These are phyloP conservation scores for Sclerotinia minor DNA, from an alignment of 2,329 filamentous ascomycete species.

Conservation along the genomic window DNA sequence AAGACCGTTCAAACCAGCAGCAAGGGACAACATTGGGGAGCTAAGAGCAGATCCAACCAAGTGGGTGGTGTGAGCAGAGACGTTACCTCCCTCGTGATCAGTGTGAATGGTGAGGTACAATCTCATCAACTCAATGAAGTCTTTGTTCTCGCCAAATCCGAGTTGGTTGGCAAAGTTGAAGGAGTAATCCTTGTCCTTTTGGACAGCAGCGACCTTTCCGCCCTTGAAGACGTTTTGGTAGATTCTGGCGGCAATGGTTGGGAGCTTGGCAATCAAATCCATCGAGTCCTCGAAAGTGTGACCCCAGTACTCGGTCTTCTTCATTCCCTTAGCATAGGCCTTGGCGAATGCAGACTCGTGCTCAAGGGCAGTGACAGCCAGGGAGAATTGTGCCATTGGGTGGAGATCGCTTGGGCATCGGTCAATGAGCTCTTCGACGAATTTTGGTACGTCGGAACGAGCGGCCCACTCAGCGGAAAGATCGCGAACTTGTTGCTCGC, in stretches of 20 bases:
- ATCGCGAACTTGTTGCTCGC: constrained; percentile 96
- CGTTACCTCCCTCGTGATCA: constrained; percentile 99
- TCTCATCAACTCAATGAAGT: constrained; percentile 98
- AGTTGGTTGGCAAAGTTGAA: constrained; percentile 99
- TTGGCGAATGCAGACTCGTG: constrained; percentile 97
- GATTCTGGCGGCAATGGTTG: constrained; percentile 96
- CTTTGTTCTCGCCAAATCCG: constrained; percentile 89
- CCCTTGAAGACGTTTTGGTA: constrained; percentile 99
- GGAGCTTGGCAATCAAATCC: constrained; percentile 99
- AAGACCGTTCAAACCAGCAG: constrained; percentile 96
- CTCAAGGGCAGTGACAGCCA: constrained; percentile 97
- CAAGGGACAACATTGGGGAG: constrained; percentile 95
- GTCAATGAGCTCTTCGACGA: constrained; percentile 99
- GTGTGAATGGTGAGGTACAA: constrained; percentile 99
- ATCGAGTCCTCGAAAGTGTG: constrained; percentile 99
- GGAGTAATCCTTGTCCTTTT: constrained; percentile 99
- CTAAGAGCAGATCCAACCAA: constrained; percentile 94
- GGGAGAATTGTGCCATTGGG: constrained; percentile 99
- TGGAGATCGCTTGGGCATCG: constrained; percentile 98
- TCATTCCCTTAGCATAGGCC: constrained; percentile 97
- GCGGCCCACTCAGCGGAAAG: constrained; percentile 99
- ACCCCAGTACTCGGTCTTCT: constrained; percentile 99
- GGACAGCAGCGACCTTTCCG: constrained; percentile 91
- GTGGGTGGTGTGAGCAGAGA: constrained; percentile 97
- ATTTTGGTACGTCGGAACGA: constrained; percentile 94